Evolutionary conservation across 768 basidiomycete species (phyloP).

Genomic region (Phanerodontia chrysosporium): DNA sequence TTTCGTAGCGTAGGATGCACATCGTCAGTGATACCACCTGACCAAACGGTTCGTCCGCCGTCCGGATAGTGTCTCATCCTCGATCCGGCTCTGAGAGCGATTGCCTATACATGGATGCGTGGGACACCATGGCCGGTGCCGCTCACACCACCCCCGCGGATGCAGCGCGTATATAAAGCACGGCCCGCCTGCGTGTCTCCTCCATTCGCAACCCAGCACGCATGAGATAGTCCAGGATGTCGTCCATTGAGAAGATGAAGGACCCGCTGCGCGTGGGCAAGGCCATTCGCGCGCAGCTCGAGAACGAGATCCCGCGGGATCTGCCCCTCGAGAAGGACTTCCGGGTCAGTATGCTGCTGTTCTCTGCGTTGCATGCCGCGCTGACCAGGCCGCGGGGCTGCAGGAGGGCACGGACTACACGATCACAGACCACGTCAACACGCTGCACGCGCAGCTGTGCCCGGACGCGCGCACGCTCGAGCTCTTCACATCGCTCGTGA

Average conservation of each 20-base stretch:
- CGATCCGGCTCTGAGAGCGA: not conserved
- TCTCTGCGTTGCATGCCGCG: not conserved
- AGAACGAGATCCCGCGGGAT: slow-evolving; percentile 29
- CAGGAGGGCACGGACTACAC: slow-evolving; percentile 29
- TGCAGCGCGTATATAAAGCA: not conserved
- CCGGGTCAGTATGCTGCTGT: not conserved
- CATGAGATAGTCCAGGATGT: slow-evolving; percentile 19
- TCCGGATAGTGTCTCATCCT: not conserved
- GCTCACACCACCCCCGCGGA: not conserved
- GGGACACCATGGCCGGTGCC: not conserved
- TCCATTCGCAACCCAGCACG: not conserved
- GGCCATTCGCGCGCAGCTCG: slow-evolving; percentile 32
- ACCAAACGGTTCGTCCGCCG: not conserved
- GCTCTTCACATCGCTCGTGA: slow-evolving; percentile 28
- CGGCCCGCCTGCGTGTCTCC: slow-evolving; percentile 9
- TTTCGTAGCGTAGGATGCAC: not conserved
- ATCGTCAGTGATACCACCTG: not conserved
- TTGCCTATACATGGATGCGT: not conserved
- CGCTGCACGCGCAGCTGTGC: slow-evolving; percentile 25
- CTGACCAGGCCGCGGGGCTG: not conserved
- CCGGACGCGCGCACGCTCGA: slow-evolving; percentile 27
- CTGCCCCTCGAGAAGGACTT: slow-evolving; percentile 32
- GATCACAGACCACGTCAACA: slow-evolving; percentile 32
- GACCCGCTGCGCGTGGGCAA: slow-evolving; percentile 29
- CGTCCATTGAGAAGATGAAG: slow-evolving; percentile 28